phyloP scores from a whole-genome alignment of 768 basidiomycete genomes.

The Suillus lakei region DNA sequence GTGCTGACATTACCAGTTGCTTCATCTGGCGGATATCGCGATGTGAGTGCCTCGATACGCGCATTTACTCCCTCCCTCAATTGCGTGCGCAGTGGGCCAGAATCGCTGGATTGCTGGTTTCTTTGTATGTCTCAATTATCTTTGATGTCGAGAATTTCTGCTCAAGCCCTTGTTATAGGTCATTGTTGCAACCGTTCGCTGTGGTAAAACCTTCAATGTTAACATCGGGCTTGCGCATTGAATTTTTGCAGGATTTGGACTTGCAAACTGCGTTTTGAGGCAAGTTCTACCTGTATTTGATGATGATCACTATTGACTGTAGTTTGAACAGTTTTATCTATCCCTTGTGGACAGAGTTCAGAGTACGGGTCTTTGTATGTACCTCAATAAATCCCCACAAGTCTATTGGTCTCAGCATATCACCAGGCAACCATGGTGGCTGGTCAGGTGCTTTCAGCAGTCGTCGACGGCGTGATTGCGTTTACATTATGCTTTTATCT shows the following conservation, averaged over 20 bases:
- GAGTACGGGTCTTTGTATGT: constrained; percentile 12
- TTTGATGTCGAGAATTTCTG: not conserved
- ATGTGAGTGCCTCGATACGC: constrained; percentile 11
- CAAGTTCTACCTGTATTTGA: not conserved
- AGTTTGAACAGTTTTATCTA: constrained; percentile 13
- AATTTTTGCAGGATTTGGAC: constrained; percentile 14
- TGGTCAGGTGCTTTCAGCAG: constrained; percentile 14
- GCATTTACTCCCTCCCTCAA: not conserved
- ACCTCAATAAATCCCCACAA: not conserved
- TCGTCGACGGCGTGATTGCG: constrained; percentile 14
- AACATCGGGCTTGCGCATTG: not conserved
- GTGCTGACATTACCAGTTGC: constrained; percentile 11
- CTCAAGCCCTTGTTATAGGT: constrained; percentile 3
- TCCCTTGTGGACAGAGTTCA: constrained; percentile 1
- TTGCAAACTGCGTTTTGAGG: constrained; percentile 11
- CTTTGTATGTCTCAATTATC: constrained; percentile 15
- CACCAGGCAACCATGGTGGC: constrained; percentile 16
- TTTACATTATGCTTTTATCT: constrained; percentile 18
- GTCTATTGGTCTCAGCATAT: not conserved
- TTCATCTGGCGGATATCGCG: constrained; percentile 25
- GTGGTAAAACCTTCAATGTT: constrained; percentile 8
- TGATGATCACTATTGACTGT: not conserved
- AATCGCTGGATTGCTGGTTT: constrained; percentile 11
- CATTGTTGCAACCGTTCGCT: constrained; percentile 9
- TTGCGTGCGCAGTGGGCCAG: constrained; percentile 15